Conservation (phyloP, 768 basidiomycete genomes). For the Mycena epipterygia region DNA sequence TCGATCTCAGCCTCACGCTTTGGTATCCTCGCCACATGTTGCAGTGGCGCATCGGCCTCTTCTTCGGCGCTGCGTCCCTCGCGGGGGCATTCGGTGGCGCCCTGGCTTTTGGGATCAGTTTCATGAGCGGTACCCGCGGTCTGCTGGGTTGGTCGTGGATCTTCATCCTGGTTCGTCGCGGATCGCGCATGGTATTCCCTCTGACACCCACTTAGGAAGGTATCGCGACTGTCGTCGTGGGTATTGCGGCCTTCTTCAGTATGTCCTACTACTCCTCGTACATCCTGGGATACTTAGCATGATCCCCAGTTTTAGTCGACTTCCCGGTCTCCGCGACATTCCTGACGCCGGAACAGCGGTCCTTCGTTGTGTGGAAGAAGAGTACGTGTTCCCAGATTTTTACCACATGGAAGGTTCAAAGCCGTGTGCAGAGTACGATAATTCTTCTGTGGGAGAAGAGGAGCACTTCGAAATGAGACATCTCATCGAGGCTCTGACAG, state of each 20-base stretch:
- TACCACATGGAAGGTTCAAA: not conserved
- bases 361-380: conserved; percentile 67
- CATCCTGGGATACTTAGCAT: not conserved
- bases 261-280: conserved; percentile 19
- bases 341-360: conserved; percentile 71
- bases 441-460: conserved; percentile 70
- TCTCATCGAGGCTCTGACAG: conserved; percentile 64
- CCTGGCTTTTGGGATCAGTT: conserved; percentile 67
- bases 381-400: conserved; percentile 51
- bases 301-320: conserved; percentile 66
- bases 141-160: conserved; percentile 78
- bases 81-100: conserved; percentile 70
- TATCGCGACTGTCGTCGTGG: conserved; percentile 69
- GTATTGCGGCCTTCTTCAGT: conserved; percentile 66
- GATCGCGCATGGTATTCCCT: conserved; percentile 31
- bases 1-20: conserved; percentile 62
- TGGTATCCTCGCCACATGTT: conserved; percentile 78
- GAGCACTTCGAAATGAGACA: conserved; percentile 70
- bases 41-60: conserved; percentile 71
- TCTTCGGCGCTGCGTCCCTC: conserved; percentile 75
- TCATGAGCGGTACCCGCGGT: conserved; percentile 62
- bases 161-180: conserved; percentile 57
- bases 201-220: conserved; percentile 58
- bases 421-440: conserved; percentile 60
- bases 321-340: conserved; percentile 72